Conservation (phyloP, 495 filamentous ascomycete genomes). For the Penicillium verhagenii region DNA sequence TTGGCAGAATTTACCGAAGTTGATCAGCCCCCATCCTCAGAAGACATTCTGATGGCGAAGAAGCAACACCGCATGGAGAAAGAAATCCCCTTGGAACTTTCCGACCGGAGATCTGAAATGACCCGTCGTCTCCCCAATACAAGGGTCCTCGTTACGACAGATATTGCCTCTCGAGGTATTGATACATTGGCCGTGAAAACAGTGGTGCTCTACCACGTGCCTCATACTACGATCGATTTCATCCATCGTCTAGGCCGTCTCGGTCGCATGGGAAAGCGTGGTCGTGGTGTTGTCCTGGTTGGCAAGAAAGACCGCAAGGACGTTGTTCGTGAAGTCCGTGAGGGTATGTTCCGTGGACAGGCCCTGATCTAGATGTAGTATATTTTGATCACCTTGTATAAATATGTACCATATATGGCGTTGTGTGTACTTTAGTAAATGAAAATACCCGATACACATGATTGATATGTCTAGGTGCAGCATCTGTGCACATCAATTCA, state of each 20-base stretch:
- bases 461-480: no score
- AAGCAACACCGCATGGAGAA: conserved; percentile 32
- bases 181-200: conserved; percentile 91
- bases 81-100: conserved; percentile 33
- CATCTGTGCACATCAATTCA: no score
- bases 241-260: conserved; percentile 91
- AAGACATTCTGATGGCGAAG: conserved; percentile 36
- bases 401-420: conserved; percentile 7
- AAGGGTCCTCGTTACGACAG: conserved; percentile 91
- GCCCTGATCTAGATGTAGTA: conserved; percentile 66
- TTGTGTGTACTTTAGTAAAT: neutral
- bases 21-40: conserved; percentile 40
- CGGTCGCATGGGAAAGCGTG: conserved; percentile 88
- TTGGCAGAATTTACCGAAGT: conserved; percentile 73
- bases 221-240: conserved; percentile 94
- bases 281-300: conserved; percentile 84
- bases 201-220: conserved; percentile 92
- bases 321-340: conserved; percentile 86
- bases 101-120: conserved; percentile 16
- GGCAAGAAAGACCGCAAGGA: conserved; percentile 87
- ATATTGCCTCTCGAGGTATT: conserved; percentile 88
- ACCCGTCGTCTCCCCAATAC: conserved; percentile 58
- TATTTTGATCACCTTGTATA: conserved; percentile 3
- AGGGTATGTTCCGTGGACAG: conserved; percentile 90
- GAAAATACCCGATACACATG: neutral